Conservation (phyloP, 1,284 basidiomycete genomes). For the Sphagnurus paluster region DNA sequence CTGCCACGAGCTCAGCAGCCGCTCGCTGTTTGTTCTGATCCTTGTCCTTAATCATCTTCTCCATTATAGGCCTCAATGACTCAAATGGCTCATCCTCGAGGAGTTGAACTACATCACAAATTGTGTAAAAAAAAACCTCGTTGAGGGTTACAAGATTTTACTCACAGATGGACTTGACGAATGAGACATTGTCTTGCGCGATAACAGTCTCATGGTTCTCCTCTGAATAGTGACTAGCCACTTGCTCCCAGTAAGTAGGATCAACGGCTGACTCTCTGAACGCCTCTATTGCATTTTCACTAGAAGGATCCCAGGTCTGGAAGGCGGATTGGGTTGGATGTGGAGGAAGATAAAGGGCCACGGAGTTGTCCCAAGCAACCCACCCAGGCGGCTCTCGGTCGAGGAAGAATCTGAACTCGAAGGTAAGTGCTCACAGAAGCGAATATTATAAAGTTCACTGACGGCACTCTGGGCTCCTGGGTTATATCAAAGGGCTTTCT, state of each 20-base stretch:
- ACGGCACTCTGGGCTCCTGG: slow-evolving; percentile 41
- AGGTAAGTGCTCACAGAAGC: slow-evolving; percentile 1
- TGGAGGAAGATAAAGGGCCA: slow-evolving; percentile 50
- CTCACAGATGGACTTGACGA: slow-evolving; percentile 73
- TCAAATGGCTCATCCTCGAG: slow-evolving; percentile 66
- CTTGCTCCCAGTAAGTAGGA: slow-evolving; percentile 57
- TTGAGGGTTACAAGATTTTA: slow-evolving; percentile 5
- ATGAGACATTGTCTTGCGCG: slow-evolving; percentile 68
- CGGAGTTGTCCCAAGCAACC: slow-evolving; percentile 53
- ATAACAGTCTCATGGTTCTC: slow-evolving; percentile 64
- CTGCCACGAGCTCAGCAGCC: slow-evolving; percentile 84
- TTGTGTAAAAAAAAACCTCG: slow-evolving; percentile 9
- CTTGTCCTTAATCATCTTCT: slow-evolving; percentile 53
- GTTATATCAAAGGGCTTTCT: slow-evolving; percentile 40
- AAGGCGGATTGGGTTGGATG: slow-evolving; percentile 48
- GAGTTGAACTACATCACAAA: slow-evolving; percentile 54
- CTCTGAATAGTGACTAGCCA: slow-evolving; percentile 62
- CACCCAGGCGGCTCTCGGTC: slow-evolving; percentile 63
- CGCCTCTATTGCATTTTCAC: slow-evolving; percentile 44
- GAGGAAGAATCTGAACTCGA: slow-evolving; percentile 41
- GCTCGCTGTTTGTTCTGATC: slow-evolving; percentile 87
- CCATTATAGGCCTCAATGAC: slow-evolving; percentile 52
- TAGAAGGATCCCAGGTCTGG: slow-evolving; percentile 54
- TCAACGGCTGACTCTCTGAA: slow-evolving; percentile 47
- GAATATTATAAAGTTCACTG: slow-evolving; percentile 23